These are phyloP conservation scores for Neoboletus subvelutipes DNA, from an alignment of 768 basidiomycete species.

Conservation along the genomic window DNA sequence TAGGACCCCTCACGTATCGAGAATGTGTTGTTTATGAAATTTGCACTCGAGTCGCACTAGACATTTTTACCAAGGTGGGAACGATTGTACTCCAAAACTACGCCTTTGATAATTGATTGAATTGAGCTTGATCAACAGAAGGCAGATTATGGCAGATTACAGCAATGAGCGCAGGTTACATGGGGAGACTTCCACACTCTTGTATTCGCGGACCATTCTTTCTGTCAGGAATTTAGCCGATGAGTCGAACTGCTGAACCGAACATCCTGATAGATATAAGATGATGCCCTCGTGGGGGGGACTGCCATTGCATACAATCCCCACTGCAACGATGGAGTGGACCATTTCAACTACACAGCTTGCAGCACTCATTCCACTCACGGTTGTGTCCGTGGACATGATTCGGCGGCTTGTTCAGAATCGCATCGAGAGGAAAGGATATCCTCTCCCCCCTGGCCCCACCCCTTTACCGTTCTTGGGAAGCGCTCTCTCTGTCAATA, in stretches of 20 bases:
- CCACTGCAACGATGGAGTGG: conserved; percentile 7
- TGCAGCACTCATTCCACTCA: conserved; percentile 2
- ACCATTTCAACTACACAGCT: conserved; percentile 6
- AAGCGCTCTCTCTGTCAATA: conserved; percentile 16
- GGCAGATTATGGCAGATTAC: too few species aligned
- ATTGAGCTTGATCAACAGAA: not conserved
- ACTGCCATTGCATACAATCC: not conserved
- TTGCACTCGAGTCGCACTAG: not conserved
- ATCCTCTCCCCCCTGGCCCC: conserved; percentile 22
- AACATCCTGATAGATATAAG: conserved; percentile 6
- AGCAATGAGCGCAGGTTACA: too few species aligned
- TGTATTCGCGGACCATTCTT: too few species aligned
- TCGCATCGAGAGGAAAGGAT: conserved; percentile 13
- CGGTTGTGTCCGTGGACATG: not conserved
- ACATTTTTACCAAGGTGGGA: not conserved
- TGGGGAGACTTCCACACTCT: too few species aligned
- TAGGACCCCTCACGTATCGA: too few species aligned
- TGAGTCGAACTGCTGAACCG: not conserved
- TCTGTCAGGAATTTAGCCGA: not conserved
- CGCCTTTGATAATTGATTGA: too few species aligned
- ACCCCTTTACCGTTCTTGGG: conserved; percentile 21
- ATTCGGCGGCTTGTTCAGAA: conserved; percentile 4
- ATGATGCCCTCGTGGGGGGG: not conserved
- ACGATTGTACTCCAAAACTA: not conserved
- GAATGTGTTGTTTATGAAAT: too few species aligned